Percentiles rank a stretch among this genome's conserved stretches.
These are phyloP conservation scores for Rhizopus stolonifer DNA, from an alignment of 371 early-diverging fungal genomes.

Conservation along the genomic window DNA sequence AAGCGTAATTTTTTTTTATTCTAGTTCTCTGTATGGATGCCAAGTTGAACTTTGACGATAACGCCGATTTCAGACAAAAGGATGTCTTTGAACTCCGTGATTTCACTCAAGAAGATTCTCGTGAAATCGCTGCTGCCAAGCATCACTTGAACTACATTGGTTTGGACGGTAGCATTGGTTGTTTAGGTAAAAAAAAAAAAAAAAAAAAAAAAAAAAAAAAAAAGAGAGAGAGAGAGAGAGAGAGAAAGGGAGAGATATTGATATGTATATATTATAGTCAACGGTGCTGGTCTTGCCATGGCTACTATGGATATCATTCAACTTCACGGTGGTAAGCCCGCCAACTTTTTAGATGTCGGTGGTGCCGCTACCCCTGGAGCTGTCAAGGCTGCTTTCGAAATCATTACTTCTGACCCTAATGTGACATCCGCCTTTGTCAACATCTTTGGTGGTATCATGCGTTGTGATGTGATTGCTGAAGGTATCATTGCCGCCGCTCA, in stretches of 20 bases:
- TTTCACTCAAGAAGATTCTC: slow-evolving; percentile 93
- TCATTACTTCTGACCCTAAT: slow-evolving; percentile 92
- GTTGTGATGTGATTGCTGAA: slow-evolving; percentile 97
- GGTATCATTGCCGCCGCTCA: slow-evolving; percentile 96
- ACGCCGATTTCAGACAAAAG: slow-evolving; percentile 96
- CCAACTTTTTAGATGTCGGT: slow-evolving; percentile 99
- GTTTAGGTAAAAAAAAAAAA: slow-evolving; percentile 51
- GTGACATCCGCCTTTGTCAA: slow-evolving; percentile 97
- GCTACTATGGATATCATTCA: slow-evolving; percentile 99
- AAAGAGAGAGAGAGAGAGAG: no score
- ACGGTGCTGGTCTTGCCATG: slow-evolving; percentile 99
- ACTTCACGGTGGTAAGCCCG: slow-evolving; percentile 98
- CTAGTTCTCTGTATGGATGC: slow-evolving; percentile 57
- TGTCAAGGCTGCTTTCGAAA: slow-evolving; percentile 98
- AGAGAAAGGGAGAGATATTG: neutral
- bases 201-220: no score
- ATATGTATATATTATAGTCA: slow-evolving; percentile 62
- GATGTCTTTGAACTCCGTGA: slow-evolving; percentile 89
- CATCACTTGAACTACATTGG: slow-evolving; percentile 98
- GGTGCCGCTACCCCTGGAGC: slow-evolving; percentile 93
- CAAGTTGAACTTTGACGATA: slow-evolving; percentile 96
- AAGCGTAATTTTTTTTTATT: neutral
- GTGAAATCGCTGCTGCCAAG: slow-evolving; percentile 96
- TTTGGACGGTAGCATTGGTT: slow-evolving; percentile 87
- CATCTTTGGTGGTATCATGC: slow-evolving; percentile 99